Evolutionary conservation across 73 alveolate genomes (phyloP).

Genomic region (Paraurostyla sp.): DNA sequence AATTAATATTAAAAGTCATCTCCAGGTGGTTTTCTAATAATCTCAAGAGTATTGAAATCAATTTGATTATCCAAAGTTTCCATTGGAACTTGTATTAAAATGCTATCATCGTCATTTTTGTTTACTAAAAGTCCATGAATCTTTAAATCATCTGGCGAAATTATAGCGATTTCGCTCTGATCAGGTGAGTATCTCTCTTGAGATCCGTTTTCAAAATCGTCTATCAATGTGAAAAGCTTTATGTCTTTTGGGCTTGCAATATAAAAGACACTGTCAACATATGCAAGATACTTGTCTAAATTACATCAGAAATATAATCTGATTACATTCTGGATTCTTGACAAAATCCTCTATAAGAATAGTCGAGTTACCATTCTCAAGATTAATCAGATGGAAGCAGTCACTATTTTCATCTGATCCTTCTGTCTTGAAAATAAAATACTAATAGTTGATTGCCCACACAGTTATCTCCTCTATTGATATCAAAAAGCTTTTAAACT

Average conservation of each 20-base stretch:
- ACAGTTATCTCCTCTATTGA: neutral
- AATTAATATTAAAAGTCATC: conserved; percentile 1
- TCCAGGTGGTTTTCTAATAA: neutral
- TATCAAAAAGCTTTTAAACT: neutral
- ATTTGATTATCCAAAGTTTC: conserved; percentile 39
- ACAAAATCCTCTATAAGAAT: conserved; percentile 16
- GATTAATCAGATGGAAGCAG: conserved; percentile 36
- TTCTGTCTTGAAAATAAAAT: conserved; percentile 21
- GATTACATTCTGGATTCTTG: conserved; percentile 38
- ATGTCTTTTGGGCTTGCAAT: neutral
- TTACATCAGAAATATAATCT: neutral
- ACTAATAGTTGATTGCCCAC: conserved; percentile 13
- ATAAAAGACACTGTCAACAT: neutral
- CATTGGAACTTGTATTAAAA: neutral
- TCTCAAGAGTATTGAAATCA: neutral
- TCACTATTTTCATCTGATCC: conserved; percentile 22
- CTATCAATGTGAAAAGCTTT: neutral
- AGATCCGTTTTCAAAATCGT: conserved; percentile 20
- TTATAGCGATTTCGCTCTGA: neutral
- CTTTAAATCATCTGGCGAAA: neutral
- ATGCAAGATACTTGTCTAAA: conserved; percentile 4
- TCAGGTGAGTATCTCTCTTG: neutral
- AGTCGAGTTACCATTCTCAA: conserved; percentile 1
- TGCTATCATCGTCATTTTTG: neutral
- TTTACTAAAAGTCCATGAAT: conserved; percentile 27